Evolutionary conservation across 2,329 filamentous ascomycete genomes (phyloP).

Genomic region (Colletotrichum simmondsii): DNA sequence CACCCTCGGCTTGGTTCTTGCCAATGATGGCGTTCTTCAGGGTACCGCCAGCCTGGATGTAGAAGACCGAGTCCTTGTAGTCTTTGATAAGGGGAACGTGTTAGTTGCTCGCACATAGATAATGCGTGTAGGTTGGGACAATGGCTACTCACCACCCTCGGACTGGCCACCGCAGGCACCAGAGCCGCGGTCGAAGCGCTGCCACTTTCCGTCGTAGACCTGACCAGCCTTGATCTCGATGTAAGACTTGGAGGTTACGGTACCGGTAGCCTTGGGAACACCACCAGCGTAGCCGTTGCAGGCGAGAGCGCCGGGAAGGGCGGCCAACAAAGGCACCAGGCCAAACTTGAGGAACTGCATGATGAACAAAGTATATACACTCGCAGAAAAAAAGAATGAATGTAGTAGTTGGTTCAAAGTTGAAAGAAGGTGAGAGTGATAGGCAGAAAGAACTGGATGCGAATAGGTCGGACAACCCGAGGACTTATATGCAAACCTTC

Average conservation of each 20-base stretch:
- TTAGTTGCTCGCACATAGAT: neutral
- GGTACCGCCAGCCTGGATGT: constrained; percentile 53
- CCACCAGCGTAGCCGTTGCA: constrained; percentile 45
- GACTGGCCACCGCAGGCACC: constrained; percentile 53
- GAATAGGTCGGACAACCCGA: neutral
- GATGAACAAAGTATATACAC: neutral
- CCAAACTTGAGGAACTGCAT: constrained; percentile 32
- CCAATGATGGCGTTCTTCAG: constrained; percentile 60
- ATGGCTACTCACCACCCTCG: constrained; percentile 48
- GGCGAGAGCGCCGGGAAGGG: constrained; percentile 41
- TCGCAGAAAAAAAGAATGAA: constrained; percentile 6
- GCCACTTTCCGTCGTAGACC: constrained; percentile 48
- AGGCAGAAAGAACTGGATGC: neutral
- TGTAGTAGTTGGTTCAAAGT: constrained; percentile 16
- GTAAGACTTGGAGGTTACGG: constrained; percentile 36
- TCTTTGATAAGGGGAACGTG: constrained; percentile 37
- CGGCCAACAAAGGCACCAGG: constrained; percentile 39
- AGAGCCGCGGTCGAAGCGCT: constrained; percentile 50
- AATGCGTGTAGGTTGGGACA: fast-evolving
- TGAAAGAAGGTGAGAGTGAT: constrained; percentile 11
- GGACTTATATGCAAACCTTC: constrained; percentile 23
- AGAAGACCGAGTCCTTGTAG: constrained; percentile 55
- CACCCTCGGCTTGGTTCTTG: constrained; percentile 49
- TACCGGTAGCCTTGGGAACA: constrained; percentile 41
- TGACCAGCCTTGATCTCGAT: constrained; percentile 43